A percentile compares a stretch with the other conserved stretches of the same genome.
Conservation (phyloP, 208 protist genomes). For the Acanthamoeba rhysodes region DNA sequence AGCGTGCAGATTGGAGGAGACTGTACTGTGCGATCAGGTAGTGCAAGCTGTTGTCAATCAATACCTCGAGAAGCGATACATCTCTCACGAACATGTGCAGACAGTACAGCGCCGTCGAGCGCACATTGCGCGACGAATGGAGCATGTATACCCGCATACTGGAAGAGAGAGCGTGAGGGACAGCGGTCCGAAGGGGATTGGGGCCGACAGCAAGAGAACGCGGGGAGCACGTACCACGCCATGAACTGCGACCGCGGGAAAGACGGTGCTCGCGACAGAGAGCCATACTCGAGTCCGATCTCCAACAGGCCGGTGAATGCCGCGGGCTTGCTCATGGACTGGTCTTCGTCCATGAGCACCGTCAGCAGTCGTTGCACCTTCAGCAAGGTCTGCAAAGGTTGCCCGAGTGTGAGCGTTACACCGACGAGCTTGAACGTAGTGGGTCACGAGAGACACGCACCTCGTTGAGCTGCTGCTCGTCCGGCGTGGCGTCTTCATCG, state of each 20-base stretch:
- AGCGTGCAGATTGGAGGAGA: not conserved
- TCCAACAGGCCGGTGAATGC: constrained; percentile 15
- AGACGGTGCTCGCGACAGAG: not conserved
- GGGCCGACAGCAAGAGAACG: not conserved
- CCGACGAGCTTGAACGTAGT: not conserved
- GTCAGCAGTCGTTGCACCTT: not conserved
- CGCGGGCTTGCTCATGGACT: not conserved
- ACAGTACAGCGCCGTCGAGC: constrained; percentile 32
- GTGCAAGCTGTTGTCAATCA: constrained; percentile 29
- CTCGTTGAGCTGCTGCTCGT: not conserved
- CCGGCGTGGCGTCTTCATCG: not conserved
- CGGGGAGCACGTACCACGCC: not conserved
- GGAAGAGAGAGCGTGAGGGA: not conserved
- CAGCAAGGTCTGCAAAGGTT: not conserved
- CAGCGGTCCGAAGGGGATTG: not conserved
- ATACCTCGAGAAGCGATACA: not conserved
- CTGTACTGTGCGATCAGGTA: constrained; percentile 40
- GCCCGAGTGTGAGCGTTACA: not conserved
- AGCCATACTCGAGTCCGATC: not conserved
- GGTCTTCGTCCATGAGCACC: not conserved
- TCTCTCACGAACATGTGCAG: not conserved
- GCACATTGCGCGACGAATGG: not conserved
- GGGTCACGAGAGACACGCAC: not conserved
- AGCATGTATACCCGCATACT: constrained; percentile 59
- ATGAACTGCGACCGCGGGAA: constrained; percentile 23